These are phyloP conservation scores for Auricularia sp. DNA, from an alignment of 768 basidiomycete species.

Conservation along the genomic window DNA sequence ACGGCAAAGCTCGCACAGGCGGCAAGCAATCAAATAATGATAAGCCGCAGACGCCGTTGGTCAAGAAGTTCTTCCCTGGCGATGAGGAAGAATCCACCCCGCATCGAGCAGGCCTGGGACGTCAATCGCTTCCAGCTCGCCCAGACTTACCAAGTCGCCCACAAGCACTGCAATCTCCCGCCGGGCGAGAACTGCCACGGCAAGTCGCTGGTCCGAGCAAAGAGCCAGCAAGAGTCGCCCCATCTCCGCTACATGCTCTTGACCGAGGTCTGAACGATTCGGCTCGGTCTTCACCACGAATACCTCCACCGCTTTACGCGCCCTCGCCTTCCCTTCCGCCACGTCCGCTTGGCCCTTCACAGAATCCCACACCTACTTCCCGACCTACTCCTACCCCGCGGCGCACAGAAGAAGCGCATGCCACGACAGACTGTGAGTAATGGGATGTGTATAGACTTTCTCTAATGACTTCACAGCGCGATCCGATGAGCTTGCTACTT, in stretches of 20 bases:
- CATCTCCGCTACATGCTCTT: too few species aligned
- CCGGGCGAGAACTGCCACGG: too few species aligned
- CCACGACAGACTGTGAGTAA: neutral
- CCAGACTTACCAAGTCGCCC: too few species aligned
- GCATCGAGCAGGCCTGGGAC: slow-evolving; percentile 10
- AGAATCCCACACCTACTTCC: neutral
- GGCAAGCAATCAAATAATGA: neutral
- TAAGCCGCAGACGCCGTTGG: slow-evolving; percentile 7
- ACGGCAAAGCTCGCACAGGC: neutral
- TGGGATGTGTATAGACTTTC: too few species aligned
- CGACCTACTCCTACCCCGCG: neutral
- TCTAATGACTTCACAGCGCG: neutral
- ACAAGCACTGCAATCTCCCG: too few species aligned
- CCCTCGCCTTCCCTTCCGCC: slow-evolving; percentile 12
- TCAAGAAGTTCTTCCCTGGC: slow-evolving; percentile 75
- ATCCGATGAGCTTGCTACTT: neutral
- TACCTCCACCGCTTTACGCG: neutral
- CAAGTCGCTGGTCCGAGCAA: too few species aligned
- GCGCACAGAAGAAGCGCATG: neutral
- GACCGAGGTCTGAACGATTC: too few species aligned
- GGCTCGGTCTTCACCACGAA: too few species aligned
- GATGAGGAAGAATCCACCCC: slow-evolving; percentile 62
- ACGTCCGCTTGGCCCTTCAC: neutral
- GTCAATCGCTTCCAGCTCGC: too few species aligned
- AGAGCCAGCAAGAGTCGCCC: too few species aligned